These are phyloP conservation scores for Fragaria ananassa DNA, from an alignment of 306 rosid genomes.

Conservation along the genomic window DNA sequence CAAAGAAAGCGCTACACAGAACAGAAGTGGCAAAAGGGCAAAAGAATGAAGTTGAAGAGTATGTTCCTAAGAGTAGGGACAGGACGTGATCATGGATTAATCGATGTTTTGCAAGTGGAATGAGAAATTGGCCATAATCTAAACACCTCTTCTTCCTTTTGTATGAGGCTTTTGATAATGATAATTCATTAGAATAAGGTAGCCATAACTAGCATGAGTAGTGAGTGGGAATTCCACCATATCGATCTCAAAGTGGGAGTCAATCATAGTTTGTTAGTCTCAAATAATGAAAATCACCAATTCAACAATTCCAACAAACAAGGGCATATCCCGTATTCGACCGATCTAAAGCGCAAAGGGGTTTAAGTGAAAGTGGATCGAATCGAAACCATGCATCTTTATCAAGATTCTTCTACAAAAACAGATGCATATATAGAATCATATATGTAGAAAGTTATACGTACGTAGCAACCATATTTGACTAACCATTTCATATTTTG, in stretches of 20 bases:
- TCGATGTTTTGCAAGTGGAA: conserved; percentile 30
- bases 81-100: conserved; percentile 24
- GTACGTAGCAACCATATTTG: background rate
- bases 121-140: conserved; percentile 21
- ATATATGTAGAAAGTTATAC: background rate
- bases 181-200: conserved; percentile 7
- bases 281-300: conserved; percentile 18
- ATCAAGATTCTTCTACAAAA: background rate
- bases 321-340: conserved; percentile 18
- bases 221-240: conserved; percentile 57
- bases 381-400: background rate
- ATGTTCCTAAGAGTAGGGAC: conserved; percentile 21
- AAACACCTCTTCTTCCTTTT: background rate
- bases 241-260: conserved; percentile 26
- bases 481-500: background rate
- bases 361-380: background rate
- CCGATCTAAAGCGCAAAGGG: background rate
- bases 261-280: conserved; percentile 31
- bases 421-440: background rate
- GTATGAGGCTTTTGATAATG: background rate
- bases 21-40: background rate
- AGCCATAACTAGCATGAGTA: conserved; percentile 14
- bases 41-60: background rate
- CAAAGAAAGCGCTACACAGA: background rate
- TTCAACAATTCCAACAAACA: conserved; percentile 34